Evolutionary conservation across 371 early-diverging fungal genomes (phyloP).

Genomic region (Mucor irregularis): DNA sequence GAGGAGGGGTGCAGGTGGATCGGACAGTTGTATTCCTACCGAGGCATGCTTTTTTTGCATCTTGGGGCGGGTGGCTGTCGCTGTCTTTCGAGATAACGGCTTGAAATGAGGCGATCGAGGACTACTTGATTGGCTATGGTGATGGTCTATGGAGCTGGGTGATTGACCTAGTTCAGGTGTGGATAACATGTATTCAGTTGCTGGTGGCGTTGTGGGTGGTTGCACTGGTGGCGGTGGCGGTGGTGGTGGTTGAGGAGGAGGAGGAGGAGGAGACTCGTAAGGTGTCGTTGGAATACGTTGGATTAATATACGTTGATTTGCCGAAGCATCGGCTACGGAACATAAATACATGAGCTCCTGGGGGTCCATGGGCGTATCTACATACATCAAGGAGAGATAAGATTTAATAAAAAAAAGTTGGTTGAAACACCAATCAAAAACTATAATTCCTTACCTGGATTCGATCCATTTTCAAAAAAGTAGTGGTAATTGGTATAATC

Average conservation of each 20-base stretch:
- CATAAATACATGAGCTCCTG: constrained; percentile 41
- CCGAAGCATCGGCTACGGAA: constrained; percentile 42
- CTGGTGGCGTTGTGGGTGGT: no score
- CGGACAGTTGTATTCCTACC: constrained; percentile 36
- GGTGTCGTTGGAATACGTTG: constrained; percentile 15
- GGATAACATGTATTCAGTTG: constrained; percentile 23
- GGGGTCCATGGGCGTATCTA: constrained; percentile 30
- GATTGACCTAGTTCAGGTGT: constrained; percentile 49
- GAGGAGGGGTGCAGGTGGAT: constrained; percentile 26
- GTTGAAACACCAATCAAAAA: not conserved
- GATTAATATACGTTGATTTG: constrained; percentile 43
- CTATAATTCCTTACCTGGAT: constrained; percentile 39
- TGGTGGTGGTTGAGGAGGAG: not conserved
- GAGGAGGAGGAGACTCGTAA: no score
- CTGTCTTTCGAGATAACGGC: constrained; percentile 32
- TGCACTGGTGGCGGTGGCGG: constrained; percentile 1
- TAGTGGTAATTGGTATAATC: constrained; percentile 48
- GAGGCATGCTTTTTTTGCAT: constrained; percentile 1
- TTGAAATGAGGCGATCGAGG: constrained; percentile 14
- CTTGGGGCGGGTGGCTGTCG: no score
- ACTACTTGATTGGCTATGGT: no score
- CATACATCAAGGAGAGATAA: no score
- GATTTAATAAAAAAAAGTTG: not conserved
- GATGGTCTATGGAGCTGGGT: no score
- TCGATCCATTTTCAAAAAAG: constrained; percentile 53